Base-by-base conservation (phyloP, 495 filamentous ascomycete species). In the Tuber microsphaerosporum region DNA sequence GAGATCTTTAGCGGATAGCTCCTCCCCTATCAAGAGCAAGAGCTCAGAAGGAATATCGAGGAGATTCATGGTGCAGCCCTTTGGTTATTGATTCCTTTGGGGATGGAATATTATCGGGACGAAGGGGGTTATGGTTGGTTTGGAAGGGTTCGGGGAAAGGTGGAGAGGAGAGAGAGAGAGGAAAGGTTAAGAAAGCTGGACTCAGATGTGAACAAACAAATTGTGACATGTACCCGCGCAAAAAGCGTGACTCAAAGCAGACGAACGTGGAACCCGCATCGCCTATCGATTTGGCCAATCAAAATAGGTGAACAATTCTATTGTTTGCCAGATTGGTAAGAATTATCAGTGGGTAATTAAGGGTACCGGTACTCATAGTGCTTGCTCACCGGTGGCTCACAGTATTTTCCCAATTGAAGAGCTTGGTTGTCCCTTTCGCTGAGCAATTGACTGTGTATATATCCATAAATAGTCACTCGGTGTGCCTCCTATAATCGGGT, bases 41-140 rank as follows among this genome's bases (percentile, higher is more conserved):
- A 76, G 73, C 44, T 76, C 75, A 37, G 69, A 75, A 45, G 75
- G 75, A 69, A 76, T 65, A 17, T 26, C 22, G 12, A 76, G 43
- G 44, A 76, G 74, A 41, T 73, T 9, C 75, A 76, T 76, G 8
- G 42, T 75, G 14, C 31, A 0, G 56, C 26, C 16, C n/a, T 26
- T 56, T 22, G 22, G n/a, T 34, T 65, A 31, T 34, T 17, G 8
- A 19, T 34, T 34, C 16, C 26, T 31, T 34, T 34, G 26, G 56
- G 5, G 26, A 65, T 16, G 26, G 56, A 1, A 14, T 16, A 65
- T 17, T 1, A 16, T 34, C 0, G 56, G 14, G 26, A 34, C 6
- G 56, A 65, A 65, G 26, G 31, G 26, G 12, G 1, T 61, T 65
- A 1, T 19, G 26, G 56, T 31, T 31, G 56, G 10, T 31, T 61